A percentile compares a stretch with the other conserved stretches of the same genome.
Conservation (phyloP, 495 filamentous ascomycete species). For the Copromyces sp. region DNA sequence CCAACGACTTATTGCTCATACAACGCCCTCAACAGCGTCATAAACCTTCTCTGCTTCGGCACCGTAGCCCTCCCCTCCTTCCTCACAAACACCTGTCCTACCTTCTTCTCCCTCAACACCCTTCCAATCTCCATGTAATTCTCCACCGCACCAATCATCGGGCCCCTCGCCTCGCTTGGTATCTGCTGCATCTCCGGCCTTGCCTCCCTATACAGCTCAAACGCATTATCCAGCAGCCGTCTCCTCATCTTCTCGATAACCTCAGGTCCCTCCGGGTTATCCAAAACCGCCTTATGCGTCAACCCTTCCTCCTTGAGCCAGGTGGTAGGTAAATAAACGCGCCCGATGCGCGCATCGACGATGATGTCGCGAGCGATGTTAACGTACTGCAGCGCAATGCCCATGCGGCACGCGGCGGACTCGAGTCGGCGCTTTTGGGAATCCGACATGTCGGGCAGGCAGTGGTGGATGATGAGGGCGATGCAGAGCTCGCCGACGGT, state of each 20-base stretch:
- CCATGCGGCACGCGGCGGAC: constrained; percentile 48
- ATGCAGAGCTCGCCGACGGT: constrained; percentile 58
- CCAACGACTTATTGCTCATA: background rate
- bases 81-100: constrained; percentile 15
- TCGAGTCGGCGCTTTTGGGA: constrained; percentile 23
- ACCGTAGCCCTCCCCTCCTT: constrained; percentile 48
- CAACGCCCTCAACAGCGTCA: constrained; percentile 46
- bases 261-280: constrained; percentile 26
- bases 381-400: constrained; percentile 57
- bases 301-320: constrained; percentile 51
- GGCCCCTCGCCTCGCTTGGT: constrained; percentile 44
- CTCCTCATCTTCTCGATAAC: constrained; percentile 37
- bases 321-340: constrained; percentile 51
- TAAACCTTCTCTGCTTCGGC: constrained; percentile 40
- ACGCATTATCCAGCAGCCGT: constrained; percentile 45
- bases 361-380: constrained; percentile 61
- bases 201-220: constrained; percentile 40
- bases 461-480: constrained; percentile 49
- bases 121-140: constrained; percentile 67
- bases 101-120: constrained; percentile 33
- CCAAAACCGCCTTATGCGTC: constrained; percentile 41
- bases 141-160: constrained; percentile 57
- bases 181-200: constrained; percentile 44
- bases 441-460: constrained; percentile 13
- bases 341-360: constrained; percentile 47